phyloP scores from a whole-genome alignment of 805 yeast species.

The Candida piceae region DNA sequence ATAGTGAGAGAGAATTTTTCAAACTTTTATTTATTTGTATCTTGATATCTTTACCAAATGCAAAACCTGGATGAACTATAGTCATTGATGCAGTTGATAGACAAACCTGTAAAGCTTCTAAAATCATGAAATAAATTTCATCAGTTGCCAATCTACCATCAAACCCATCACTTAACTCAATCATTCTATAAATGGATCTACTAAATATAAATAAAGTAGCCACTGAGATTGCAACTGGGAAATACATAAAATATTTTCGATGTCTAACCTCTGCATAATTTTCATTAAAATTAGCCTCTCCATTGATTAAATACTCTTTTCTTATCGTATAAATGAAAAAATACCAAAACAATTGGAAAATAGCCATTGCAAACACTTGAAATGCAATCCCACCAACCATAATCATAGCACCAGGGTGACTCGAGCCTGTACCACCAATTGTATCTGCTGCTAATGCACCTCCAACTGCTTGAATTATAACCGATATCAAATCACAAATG shows the following conservation, averaged over 20 bases:
- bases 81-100: conserved; percentile 42
- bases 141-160: conserved; percentile 53
- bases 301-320: conserved; percentile 13
- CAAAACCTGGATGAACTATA: conserved; percentile 57
- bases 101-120: conserved; percentile 60
- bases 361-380: conserved; percentile 63
- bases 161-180: conserved; percentile 70
- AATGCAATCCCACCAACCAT: conserved; percentile 74
- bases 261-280: conserved; percentile 28
- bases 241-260: conserved; percentile 31
- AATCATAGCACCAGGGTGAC: conserved; percentile 45
- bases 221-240: conserved; percentile 39
- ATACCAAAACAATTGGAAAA: conserved; percentile 45
- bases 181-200: conserved; percentile 66
- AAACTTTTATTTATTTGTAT: conserved; percentile 6
- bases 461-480: conserved; percentile 62
- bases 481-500: conserved; percentile 51
- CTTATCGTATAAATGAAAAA: conserved; percentile 39
- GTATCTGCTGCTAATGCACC: conserved; percentile 60
- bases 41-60: conserved; percentile 28
- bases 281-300: conserved; percentile 31
- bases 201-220: conserved; percentile 48
- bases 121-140: conserved; percentile 49
- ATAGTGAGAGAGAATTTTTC: not conserved
- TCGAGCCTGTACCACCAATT: conserved; percentile 23